These are phyloP conservation scores for Saccharum spontaneum DNA, from an alignment of 176 grass and related monocot genomes.

Conservation along the genomic window DNA sequence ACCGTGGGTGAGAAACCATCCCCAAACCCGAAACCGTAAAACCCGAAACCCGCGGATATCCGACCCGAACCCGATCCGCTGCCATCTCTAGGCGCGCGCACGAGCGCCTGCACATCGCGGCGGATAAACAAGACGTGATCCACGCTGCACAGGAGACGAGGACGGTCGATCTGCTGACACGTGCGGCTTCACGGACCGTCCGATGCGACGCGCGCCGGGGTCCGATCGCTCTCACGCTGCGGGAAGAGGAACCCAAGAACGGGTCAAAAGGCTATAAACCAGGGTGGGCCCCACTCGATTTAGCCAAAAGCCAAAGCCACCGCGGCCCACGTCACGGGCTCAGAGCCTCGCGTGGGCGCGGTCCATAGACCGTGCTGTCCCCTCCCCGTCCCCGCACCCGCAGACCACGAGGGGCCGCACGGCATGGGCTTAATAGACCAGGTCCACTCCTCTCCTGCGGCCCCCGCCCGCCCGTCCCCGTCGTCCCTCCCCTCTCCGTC, in stretches of 20 bases:
- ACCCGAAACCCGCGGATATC: no score
- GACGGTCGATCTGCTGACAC: not conserved
- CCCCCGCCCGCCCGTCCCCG: not conserved
- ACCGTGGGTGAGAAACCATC: no score
- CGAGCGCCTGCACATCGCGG: not conserved
- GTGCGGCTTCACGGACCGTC: not conserved
- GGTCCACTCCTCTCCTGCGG: not conserved
- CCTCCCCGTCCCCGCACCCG: not conserved
- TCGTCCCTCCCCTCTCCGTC: not conserved
- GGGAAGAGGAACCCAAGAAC: not conserved
- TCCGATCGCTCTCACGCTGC: constrained; percentile 2
- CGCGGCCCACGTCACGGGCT: not conserved
- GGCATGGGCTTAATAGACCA: not conserved
- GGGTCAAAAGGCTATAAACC: constrained; percentile 45
- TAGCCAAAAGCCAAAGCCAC: constrained; percentile 7
- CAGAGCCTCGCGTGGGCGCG: not conserved
- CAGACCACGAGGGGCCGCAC: not conserved
- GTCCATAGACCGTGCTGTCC: constrained; percentile 29
- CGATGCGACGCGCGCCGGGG: not conserved
- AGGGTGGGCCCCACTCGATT: constrained; percentile 40
- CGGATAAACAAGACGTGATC: not conserved
- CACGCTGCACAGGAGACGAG: not conserved
- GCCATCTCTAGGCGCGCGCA: no score
- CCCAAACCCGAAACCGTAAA: no score
- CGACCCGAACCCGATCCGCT: no score